A percentile compares a stretch with the other conserved stretches of the same genome.
These are phyloP conservation scores for Pugionium dolabratum DNA, from an alignment of 345 rosid species.

Conservation along the genomic window DNA sequence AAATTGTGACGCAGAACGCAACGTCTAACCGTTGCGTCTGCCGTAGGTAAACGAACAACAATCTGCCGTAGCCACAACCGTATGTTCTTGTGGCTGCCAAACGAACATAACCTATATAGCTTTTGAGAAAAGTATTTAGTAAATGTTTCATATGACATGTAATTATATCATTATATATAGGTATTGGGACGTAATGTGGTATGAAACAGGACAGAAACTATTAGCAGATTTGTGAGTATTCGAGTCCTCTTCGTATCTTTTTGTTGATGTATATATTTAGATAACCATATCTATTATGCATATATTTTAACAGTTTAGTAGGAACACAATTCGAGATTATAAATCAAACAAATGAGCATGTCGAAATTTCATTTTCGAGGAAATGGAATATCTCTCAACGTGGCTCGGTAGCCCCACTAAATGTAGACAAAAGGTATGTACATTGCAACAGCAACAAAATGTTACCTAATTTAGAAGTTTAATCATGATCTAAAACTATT, in stretches of 20 bases:
- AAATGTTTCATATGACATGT: neutral
- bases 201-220: constrained; percentile 42
- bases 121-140: neutral
- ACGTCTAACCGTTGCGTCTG: too few relatives aligned
- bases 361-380: constrained; percentile 68
- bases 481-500: neutral
- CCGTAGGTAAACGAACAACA: too few relatives aligned
- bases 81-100: too few relatives aligned
- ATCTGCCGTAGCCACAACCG: too few relatives aligned
- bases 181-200: constrained; percentile 91
- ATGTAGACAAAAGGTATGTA: constrained; percentile 72
- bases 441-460: neutral
- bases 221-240: constrained; percentile 44
- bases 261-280: neutral
- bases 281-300: neutral
- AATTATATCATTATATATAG: constrained; percentile 30
- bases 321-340: constrained; percentile 48
- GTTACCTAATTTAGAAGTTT: neutral
- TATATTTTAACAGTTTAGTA: constrained; percentile 45
- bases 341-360: constrained; percentile 47
- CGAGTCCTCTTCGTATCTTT: neutral
- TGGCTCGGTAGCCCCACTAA: constrained; percentile 51
- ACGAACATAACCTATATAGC: too few relatives aligned
- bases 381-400: constrained; percentile 48
- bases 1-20: too few relatives aligned